phyloP scores from a whole-genome alignment of 1,284 basidiomycete genomes.

The Mycena sp. region DNA sequence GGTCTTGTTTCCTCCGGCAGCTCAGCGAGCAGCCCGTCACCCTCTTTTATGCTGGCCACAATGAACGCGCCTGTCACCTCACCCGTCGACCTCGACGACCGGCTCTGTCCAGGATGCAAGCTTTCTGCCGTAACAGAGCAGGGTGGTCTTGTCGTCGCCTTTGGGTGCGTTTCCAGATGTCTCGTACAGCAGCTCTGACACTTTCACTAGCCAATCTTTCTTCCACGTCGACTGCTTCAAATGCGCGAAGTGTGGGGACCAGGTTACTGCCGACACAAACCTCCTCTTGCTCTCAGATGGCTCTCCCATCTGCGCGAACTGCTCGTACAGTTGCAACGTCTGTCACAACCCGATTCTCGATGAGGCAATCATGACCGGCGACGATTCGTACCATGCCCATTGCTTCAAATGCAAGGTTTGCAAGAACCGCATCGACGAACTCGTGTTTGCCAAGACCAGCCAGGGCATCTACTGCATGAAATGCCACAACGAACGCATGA shows the following conservation, averaged over 20 bases:
- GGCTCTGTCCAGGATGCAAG: slow-evolving; percentile 87
- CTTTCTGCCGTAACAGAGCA: slow-evolving; percentile 84
- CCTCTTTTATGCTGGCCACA: slow-evolving; percentile 41
- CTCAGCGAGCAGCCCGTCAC: slow-evolving; percentile 40
- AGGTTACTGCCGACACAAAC: slow-evolving; percentile 93
- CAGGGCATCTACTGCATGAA: slow-evolving; percentile 99
- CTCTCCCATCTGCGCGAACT: slow-evolving; percentile 95
- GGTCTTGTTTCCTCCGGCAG: slow-evolving; percentile 27
- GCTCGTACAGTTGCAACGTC: slow-evolving; percentile 96
- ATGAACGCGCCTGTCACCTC: slow-evolving; percentile 35
- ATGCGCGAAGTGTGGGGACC: slow-evolving; percentile 83
- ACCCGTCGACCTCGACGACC: slow-evolving; percentile 56
- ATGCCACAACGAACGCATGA: slow-evolving; percentile 97
- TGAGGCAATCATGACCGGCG: slow-evolving; percentile 98
- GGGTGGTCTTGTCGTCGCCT: slow-evolving; percentile 90
- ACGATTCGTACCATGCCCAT: slow-evolving; percentile 98
- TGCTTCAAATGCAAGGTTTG: slow-evolving; percentile 99
- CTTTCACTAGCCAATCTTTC: slow-evolving; percentile 72
- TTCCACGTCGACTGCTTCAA: slow-evolving; percentile 88
- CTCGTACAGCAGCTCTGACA: slow-evolving; percentile 21
- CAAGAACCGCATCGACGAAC: slow-evolving; percentile 93
- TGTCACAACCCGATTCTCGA: slow-evolving; percentile 93
- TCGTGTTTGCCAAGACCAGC: slow-evolving; percentile 98
- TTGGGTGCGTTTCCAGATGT: slow-evolving; percentile 65
- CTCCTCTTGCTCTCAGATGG: slow-evolving; percentile 95